phyloP scores from a whole-genome alignment of 257 asterid genomes.

The Solanum bulbocastanum region DNA sequence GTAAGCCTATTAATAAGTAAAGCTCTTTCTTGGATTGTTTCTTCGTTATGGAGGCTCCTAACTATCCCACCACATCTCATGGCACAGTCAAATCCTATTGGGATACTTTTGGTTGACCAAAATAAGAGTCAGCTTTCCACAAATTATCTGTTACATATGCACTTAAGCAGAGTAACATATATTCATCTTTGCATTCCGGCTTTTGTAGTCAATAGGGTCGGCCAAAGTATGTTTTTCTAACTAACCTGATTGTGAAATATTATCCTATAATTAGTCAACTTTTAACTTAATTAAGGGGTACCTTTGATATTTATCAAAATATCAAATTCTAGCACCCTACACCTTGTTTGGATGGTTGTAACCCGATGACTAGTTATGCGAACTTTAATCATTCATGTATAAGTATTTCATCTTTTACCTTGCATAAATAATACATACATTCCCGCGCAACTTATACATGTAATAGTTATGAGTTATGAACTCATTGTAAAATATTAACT shows the following conservation, averaged over 20 bases:
- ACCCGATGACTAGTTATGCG: too few species aligned
- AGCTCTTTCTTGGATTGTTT: neutral
- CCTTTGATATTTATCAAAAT: neutral
- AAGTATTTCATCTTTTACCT: too few species aligned
- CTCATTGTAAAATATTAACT: neutral
- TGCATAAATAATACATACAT: too few species aligned
- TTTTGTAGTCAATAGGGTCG: neutral
- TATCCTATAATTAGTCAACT: neutral
- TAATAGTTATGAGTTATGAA: neutral
- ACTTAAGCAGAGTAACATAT: neutral
- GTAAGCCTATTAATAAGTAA: neutral
- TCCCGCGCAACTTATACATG: neutral
- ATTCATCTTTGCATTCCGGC: neutral
- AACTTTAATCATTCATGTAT: too few species aligned
- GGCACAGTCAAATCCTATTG: neutral
- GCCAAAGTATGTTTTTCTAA: neutral
- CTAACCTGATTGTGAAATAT: neutral
- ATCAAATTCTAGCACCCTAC: neutral
- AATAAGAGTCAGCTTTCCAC: neutral
- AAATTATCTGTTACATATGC: neutral
- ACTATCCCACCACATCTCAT: too few species aligned
- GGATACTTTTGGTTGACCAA: neutral
- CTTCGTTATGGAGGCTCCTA: neutral
- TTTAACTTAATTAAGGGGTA: neutral
- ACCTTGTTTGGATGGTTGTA: too few species aligned